Percentiles rank a stretch among this genome's conserved stretches.
Evolutionary conservation across 2,329 filamentous ascomycete genomes (phyloP).

Genomic region (Fragosphaeria purpurea): DNA sequence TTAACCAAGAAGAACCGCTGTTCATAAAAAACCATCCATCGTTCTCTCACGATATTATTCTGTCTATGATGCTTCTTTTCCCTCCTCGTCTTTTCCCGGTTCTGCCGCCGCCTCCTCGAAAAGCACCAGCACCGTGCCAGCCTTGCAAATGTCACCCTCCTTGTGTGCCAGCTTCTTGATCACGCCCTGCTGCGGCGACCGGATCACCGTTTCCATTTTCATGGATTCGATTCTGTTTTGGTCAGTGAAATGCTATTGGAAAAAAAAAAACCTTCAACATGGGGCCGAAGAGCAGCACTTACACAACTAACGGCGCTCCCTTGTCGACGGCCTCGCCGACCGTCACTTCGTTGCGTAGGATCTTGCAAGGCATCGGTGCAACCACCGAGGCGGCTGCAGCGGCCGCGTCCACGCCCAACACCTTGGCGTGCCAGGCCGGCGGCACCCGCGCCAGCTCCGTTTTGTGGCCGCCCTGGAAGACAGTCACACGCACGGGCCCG

Average conservation of each 20-base stretch:
- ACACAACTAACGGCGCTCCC: slow-evolving; percentile 78
- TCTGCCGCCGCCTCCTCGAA: slow-evolving; percentile 41
- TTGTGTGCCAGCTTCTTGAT: slow-evolving; percentile 66
- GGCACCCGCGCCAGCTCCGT: slow-evolving; percentile 46
- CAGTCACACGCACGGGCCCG: slow-evolving; percentile 48
- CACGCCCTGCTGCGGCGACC: slow-evolving; percentile 62
- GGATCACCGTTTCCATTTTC: slow-evolving; percentile 83
- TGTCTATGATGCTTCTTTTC: neutral
- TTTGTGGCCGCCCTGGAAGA: slow-evolving; percentile 64
- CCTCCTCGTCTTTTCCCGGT: neutral
- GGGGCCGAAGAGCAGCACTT: slow-evolving; percentile 24
- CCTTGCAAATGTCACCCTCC: slow-evolving; percentile 70
- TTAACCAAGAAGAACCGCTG: no score
- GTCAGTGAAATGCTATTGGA: slow-evolving; percentile 22
- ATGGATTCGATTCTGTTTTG: slow-evolving; percentile 63
- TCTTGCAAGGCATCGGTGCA: slow-evolving; percentile 96
- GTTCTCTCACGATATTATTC: no score
- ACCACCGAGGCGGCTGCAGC: slow-evolving; percentile 73
- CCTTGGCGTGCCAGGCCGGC: slow-evolving; percentile 79
- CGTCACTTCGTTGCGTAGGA: slow-evolving; percentile 76
- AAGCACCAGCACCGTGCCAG: slow-evolving; percentile 62
- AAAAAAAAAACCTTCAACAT: neutral
- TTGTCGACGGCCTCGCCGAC: slow-evolving; percentile 77
- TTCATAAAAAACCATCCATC: no score
- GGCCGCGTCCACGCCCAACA: slow-evolving; percentile 58